Conservation (phyloP, 345 rosid genomes). For the Citrus australasica region DNA sequence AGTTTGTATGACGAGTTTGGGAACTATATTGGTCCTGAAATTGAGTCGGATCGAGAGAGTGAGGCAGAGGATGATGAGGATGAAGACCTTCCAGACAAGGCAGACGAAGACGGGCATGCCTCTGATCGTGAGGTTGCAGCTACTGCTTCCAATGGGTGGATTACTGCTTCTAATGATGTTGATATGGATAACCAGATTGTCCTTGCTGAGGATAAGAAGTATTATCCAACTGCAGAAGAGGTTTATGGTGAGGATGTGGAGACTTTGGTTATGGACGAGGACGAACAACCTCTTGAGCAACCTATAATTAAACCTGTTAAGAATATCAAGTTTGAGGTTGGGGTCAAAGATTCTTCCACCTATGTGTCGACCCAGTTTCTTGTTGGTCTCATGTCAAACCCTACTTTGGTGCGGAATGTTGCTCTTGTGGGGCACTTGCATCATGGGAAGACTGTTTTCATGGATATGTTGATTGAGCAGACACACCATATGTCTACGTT, state of each 20-base stretch:
- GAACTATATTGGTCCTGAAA: slow-evolving; percentile 95
- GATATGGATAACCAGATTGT: slow-evolving; percentile 94
- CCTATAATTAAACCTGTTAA: slow-evolving; percentile 87
- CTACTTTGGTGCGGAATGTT: slow-evolving; percentile 80
- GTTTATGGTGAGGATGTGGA: slow-evolving; percentile 95
- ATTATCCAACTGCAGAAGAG: slow-evolving; percentile 97
- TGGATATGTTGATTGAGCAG: slow-evolving; percentile 99
- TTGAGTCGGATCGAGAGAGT: slow-evolving; percentile 85
- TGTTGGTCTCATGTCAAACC: slow-evolving; percentile 92
- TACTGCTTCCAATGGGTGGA: slow-evolving; percentile 74
- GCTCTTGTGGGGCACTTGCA: slow-evolving; percentile 96
- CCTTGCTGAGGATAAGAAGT: slow-evolving; percentile 95
- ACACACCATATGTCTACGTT: slow-evolving; percentile 90
- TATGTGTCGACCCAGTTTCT: slow-evolving; percentile 93
- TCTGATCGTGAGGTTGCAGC: slow-evolving; percentile 60
- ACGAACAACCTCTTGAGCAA: slow-evolving; percentile 84
- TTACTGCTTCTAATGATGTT: slow-evolving; percentile 67
- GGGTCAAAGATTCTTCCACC: slow-evolving; percentile 87
- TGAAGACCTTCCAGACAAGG: slow-evolving; percentile 59
- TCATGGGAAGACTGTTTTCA: slow-evolving; percentile 89
- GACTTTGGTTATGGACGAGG: slow-evolving; percentile 95
- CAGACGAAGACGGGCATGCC: slow-evolving; percentile 40
- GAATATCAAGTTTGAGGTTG: slow-evolving; percentile 85
- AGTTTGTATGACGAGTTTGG: slow-evolving; percentile 97
- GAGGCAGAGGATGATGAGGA: slow-evolving; percentile 60